Percentiles rank a stretch among this genome's conserved stretches.
phyloP scores from a whole-genome alignment of 441 rosid genomes.

The Dalechampia spathulata region DNA sequence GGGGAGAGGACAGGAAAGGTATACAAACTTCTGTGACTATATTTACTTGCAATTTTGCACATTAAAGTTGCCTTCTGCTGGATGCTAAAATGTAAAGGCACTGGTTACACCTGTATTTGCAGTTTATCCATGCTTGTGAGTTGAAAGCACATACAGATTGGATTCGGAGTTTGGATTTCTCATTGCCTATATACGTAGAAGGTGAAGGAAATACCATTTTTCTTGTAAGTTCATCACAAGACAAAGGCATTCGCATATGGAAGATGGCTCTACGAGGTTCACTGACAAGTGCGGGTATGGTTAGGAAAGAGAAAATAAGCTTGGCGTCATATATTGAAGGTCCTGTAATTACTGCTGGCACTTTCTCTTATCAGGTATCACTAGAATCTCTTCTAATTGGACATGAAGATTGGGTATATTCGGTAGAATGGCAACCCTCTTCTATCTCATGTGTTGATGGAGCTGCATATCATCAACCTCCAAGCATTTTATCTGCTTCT shows the following conservation, averaged over 20 bases:
- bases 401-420: constrained; percentile 98
- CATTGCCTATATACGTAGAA: constrained; percentile 41
- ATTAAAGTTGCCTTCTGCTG: constrained; percentile 4
- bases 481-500: constrained; percentile 77
- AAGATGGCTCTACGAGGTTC: constrained; percentile 45
- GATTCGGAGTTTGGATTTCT: constrained; percentile 95
- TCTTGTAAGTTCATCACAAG: constrained; percentile 95
- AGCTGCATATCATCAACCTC: constrained; percentile 43
- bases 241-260: constrained; percentile 93
- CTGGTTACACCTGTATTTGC: constrained; percentile 19
- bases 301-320: constrained; percentile 48
- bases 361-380: constrained; percentile 73
- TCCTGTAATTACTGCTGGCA: constrained; percentile 60
- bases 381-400: constrained; percentile 91
- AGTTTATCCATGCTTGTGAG: constrained; percentile 80
- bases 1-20: constrained; percentile 80
- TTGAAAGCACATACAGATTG: constrained; percentile 95
- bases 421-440: constrained; percentile 96
- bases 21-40: constrained; percentile 9
- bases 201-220: constrained; percentile 44
- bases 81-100: constrained; percentile 3
- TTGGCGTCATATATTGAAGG: constrained; percentile 88
- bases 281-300: constrained; percentile 26
- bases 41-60: neutral
- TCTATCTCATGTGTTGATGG: constrained; percentile 22